Base-by-base conservation (phyloP, 306 rosid genomes). In the Glycyrrhiza uralensis region DNA sequence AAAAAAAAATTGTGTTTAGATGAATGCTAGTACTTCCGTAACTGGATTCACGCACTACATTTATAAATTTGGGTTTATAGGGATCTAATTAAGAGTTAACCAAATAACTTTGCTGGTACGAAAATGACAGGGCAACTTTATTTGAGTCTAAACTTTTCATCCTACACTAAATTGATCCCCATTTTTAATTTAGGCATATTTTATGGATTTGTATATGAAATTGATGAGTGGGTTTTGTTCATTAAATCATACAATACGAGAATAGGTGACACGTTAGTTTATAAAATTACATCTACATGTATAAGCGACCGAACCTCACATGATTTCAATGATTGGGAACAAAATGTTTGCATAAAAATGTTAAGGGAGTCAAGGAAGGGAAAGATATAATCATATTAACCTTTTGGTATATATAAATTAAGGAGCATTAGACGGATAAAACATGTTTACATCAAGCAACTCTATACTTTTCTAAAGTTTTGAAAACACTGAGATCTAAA, bases 281-380 rank as follows among this genome's bases (percentile, higher is more conserved):
- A 69, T 28, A 17, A 58, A 69, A 68, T 44, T 56, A 56, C 28
- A 66, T 75, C 56, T 54, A 32, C 41, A 66, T 42, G 54, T 61
- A 55, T n/a, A n/a, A n/a, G n/a, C n/a, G n/a, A 32, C 78, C 67
- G 67, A 76, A 68, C 62, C 41, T 18, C 87, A 80, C 78, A 52
- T 83, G 78, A 72, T 22, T 3, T 62, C 67, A 72, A 76, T 76
- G 82, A 83, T 78, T 84, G 69, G 41, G 32, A 58, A 63, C 47
- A 55, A 56, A 57, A 18, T 66, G 60, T 20, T 26, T 54, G 33
- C 14, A 39, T 70, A 23, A 51, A 63, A 61, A 38, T 63, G 45
- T 38, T 36, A 39, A 75, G 20, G 55, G 41, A 64, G n/a, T n/a
- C n/a, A n/a, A 23, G 10, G 7, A 6, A 12, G 35, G 28, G 15